Conservation (phyloP, 2,329 filamentous ascomycete species). For the Pseudocercospora fuligena region DNA sequence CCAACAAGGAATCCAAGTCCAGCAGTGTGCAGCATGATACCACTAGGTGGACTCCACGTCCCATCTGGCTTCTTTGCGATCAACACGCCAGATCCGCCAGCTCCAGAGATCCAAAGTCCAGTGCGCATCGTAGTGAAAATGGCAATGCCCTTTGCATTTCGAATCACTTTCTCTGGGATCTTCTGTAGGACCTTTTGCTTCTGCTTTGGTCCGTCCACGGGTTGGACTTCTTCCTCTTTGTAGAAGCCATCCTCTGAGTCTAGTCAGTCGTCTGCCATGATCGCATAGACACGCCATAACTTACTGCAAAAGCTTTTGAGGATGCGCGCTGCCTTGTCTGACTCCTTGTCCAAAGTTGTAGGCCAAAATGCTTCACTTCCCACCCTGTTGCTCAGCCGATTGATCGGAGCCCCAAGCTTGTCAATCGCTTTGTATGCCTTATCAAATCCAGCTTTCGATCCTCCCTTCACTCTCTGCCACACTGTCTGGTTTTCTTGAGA, state of each 20-base stretch:
- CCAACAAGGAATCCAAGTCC: slow-evolving; percentile 88
- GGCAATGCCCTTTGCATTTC: slow-evolving; percentile 85
- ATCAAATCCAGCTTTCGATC: slow-evolving; percentile 71
- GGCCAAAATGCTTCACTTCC: slow-evolving; percentile 86
- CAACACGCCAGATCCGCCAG: slow-evolving; percentile 85
- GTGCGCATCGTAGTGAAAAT: slow-evolving; percentile 97
- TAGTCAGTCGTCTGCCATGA: slow-evolving; percentile 11
- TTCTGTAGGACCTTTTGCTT: slow-evolving; percentile 74
- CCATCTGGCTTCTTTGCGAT: slow-evolving; percentile 84
- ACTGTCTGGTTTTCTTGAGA: slow-evolving; percentile 39
- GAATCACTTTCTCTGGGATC: slow-evolving; percentile 82
- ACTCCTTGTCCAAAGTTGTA: slow-evolving; percentile 82
- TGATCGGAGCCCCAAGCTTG: slow-evolving; percentile 72
- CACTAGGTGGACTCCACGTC: slow-evolving; percentile 88
- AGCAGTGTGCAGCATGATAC: slow-evolving; percentile 86
- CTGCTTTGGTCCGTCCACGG: slow-evolving; percentile 57
- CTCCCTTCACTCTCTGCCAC: slow-evolving; percentile 61
- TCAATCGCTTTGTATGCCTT: slow-evolving; percentile 71
- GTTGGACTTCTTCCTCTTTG: slow-evolving; percentile 56
- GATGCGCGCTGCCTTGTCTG: slow-evolving; percentile 88
- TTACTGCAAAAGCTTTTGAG: slow-evolving; percentile 87
- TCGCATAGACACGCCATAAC: slow-evolving; percentile 40
- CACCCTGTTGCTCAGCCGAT: slow-evolving; percentile 78
- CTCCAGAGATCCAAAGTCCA: slow-evolving; percentile 88
- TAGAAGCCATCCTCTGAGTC: slow-evolving; percentile 69